Base-by-base conservation (phyloP, 2,329 filamentous ascomycete species). In the Hypoxylon sp. region DNA sequence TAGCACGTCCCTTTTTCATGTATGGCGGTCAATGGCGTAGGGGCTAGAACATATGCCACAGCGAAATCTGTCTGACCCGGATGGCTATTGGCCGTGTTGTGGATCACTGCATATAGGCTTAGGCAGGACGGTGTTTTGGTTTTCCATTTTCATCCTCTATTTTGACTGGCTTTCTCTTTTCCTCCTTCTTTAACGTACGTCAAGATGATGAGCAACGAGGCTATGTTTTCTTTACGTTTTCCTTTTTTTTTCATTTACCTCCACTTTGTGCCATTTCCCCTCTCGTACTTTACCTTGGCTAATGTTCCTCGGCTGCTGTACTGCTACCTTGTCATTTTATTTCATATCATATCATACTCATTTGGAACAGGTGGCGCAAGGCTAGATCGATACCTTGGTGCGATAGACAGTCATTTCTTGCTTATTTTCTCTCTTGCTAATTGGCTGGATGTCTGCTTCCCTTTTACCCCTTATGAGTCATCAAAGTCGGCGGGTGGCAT, bases 21-120 rank as follows among this genome's bases (percentile, higher is more conserved):
- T 46, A 54, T 26, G 49, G 49, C 48, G 24, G 36, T 48, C 18
- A 54, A 66, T 61, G 63, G 66, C 60, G 63, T 55, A 67, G 59
- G 59, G 66, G 66, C 59, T 61, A 52, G 57, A 40, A 54, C 32
- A 46, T 54, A 61, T 33, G 53, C n/a, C 36, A 42, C 61, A 61
- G 62, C 59, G 44, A 69, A 38, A 53, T 60, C 40, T 49, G 51
- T 55, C 33, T 52, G 53, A 18, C 52, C n/a, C 28, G 30, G 14
- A 12, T 32, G 26, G 36, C 44, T 11, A 53, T 61, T 56, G 53
- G 63, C 28, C 32, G 4, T 44, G 28, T 22, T 46, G 12, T 48
- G 30, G 46, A 18, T 56, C 52, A 38, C 36, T 68, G 52, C 66
- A 64, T 68, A 63, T 30, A 51, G 36, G 56, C 5, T 26, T 54